A percentile compares a stretch with the other conserved stretches of the same genome.
These are phyloP conservation scores for Fusarium buharicum DNA, from an alignment of 2,329 filamentous ascomycete species.

Conservation along the genomic window DNA sequence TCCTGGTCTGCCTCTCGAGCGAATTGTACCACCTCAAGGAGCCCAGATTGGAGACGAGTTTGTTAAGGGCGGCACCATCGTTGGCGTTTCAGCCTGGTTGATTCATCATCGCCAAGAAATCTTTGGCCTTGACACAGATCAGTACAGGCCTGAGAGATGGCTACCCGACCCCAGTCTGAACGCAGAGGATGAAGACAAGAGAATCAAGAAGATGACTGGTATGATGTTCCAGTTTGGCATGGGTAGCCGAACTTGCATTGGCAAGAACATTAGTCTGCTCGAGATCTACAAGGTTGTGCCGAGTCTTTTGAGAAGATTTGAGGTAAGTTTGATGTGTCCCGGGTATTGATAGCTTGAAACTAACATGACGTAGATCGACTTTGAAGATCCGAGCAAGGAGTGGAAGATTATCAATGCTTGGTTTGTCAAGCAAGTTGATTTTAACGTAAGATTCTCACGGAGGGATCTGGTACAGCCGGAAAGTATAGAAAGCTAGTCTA, in stretches of 20 bases:
- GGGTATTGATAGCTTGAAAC: accelerated
- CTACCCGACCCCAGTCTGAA: slow-evolving; percentile 55
- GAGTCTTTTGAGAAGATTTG: slow-evolving; percentile 41
- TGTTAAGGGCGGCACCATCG: slow-evolving; percentile 76
- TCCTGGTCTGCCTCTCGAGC: slow-evolving; percentile 76
- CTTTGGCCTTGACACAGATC: slow-evolving; percentile 74
- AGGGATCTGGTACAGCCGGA: slow-evolving; percentile 56
- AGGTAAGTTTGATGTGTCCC: slow-evolving; percentile 10
- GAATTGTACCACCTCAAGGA: slow-evolving; percentile 74
- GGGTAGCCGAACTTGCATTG: slow-evolving; percentile 75
- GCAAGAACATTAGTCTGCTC: slow-evolving; percentile 71
- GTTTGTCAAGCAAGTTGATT: slow-evolving; percentile 71
- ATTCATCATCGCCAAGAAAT: slow-evolving; percentile 74
- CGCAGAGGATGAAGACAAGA: slow-evolving; percentile 57
- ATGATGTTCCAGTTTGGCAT: slow-evolving; percentile 71
- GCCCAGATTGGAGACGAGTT: slow-evolving; percentile 70
- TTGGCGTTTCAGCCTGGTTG: slow-evolving; percentile 80
- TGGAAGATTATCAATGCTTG: slow-evolving; percentile 70
- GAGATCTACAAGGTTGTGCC: slow-evolving; percentile 73
- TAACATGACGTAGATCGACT: slow-evolving; percentile 57
- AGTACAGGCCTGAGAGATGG: slow-evolving; percentile 76
- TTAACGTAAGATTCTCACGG: slow-evolving; percentile 58
- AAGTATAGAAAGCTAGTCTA: slow-evolving; percentile 16
- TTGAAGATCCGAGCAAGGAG: slow-evolving; percentile 64
- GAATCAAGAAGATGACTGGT: slow-evolving; percentile 45